These are phyloP conservation scores for Arabis alpina DNA, from an alignment of 345 rosid species.

Conservation along the genomic window DNA sequence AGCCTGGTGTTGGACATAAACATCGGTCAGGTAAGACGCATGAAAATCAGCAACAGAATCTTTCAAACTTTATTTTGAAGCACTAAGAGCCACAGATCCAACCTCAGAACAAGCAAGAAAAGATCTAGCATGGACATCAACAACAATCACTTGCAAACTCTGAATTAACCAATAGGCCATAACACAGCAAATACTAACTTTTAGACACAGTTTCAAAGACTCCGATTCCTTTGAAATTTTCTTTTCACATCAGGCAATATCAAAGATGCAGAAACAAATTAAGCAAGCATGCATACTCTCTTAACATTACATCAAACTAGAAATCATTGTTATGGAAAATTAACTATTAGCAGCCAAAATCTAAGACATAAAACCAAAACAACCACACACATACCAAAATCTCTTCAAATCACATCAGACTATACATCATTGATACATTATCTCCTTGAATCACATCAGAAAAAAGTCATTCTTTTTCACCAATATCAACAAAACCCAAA, in stretches of 20 bases:
- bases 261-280: slow-evolving; percentile 17
- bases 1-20: slow-evolving; percentile 50
- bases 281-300: neutral
- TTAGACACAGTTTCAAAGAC: slow-evolving; percentile 19
- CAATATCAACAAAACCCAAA: neutral
- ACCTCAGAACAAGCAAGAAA: slow-evolving; percentile 29
- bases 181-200: slow-evolving; percentile 6
- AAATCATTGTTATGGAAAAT: neutral
- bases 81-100: neutral
- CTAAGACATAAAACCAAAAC: slow-evolving; percentile 11
- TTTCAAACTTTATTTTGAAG: neutral
- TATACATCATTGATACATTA: neutral
- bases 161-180: slow-evolving; percentile 5
- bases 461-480: neutral
- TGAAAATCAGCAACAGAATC: neutral
- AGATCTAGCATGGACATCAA: slow-evolving; percentile 7
- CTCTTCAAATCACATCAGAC: slow-evolving; percentile 18
- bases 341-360: neutral
- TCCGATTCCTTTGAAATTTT: neutral
- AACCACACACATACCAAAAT: slow-evolving; percentile 12
- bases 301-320: neutral
- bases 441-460: slow-evolving; percentile 6
- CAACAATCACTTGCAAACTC: slow-evolving; percentile 15
- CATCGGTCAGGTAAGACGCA: slow-evolving; percentile 20
- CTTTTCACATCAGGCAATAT: neutral